A percentile compares a stretch with the other conserved stretches of the same genome.
phyloP scores from a whole-genome alignment of 169 alveolate species.

The Plasmodium vivax region DNA sequence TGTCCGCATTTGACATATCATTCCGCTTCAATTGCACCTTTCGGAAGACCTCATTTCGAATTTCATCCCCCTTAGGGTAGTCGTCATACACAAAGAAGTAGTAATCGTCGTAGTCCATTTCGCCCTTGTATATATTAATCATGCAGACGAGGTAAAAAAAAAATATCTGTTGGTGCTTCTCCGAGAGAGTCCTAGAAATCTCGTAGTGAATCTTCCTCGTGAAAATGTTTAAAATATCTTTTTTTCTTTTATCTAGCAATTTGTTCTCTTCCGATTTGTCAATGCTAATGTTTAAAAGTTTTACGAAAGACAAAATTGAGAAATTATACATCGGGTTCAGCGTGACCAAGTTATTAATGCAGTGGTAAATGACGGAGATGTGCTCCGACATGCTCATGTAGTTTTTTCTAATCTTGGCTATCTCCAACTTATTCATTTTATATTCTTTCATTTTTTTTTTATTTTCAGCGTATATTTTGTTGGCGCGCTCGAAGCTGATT shows the following conservation, averaged over 20 bases:
- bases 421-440: conserved; percentile 68
- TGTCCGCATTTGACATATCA: background rate
- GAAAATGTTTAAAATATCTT: conserved; percentile 57
- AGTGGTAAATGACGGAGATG: conserved; percentile 42
- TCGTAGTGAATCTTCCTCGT: conserved; percentile 58
- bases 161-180: conserved; percentile 62
- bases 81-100: conserved; percentile 42
- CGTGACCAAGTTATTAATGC: conserved; percentile 19
- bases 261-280: conserved; percentile 73
- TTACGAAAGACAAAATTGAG: conserved; percentile 46
- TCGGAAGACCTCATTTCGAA: conserved; percentile 35
- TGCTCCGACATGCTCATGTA: conserved; percentile 65
- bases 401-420: conserved; percentile 50
- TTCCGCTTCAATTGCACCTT: conserved; percentile 7
- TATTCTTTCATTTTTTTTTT: conserved; percentile 74
- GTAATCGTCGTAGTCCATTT: conserved; percentile 64
- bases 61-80: background rate
- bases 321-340: conserved; percentile 48
- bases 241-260: conserved; percentile 63
- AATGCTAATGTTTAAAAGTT: conserved; percentile 46
- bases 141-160: conserved; percentile 67
- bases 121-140: conserved; percentile 61
- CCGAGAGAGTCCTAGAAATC: conserved; percentile 58
- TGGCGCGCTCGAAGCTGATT: conserved; percentile 39
- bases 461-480: conserved; percentile 47